phyloP scores from a whole-genome alignment of 2,329 filamentous ascomycete genomes.

The Fusarium ambrosium region DNA sequence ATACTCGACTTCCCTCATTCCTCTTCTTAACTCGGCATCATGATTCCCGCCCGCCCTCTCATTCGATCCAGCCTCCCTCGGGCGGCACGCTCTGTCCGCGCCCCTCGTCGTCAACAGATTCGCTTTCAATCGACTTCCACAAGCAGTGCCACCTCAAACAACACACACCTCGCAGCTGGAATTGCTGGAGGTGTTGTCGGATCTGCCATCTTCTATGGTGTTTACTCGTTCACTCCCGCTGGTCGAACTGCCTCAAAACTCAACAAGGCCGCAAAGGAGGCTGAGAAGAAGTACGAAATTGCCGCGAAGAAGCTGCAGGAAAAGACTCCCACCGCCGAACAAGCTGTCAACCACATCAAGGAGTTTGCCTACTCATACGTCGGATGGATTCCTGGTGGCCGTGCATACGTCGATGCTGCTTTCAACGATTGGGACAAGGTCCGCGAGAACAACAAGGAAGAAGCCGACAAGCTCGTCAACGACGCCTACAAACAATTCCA shows the following conservation, averaged over 20 bases:
- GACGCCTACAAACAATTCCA: constrained; percentile 78
- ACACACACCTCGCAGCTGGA: constrained; percentile 56
- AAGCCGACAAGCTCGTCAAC: constrained; percentile 76
- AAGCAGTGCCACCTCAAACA: constrained; percentile 35
- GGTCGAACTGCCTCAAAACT: constrained; percentile 57
- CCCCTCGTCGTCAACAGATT: constrained; percentile 46
- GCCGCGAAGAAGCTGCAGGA: constrained; percentile 72
- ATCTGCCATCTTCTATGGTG: constrained; percentile 57
- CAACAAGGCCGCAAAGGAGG: constrained; percentile 65
- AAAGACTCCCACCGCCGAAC: constrained; percentile 74
- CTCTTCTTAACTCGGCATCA: constrained; percentile 26
- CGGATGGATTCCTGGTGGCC: constrained; percentile 78
- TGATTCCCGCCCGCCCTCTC: constrained; percentile 51
- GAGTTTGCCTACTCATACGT: constrained; percentile 77
- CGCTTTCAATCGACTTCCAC: constrained; percentile 60
- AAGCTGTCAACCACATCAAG: constrained; percentile 76
- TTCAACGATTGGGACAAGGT: constrained; percentile 80
- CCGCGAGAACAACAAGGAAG: constrained; percentile 74
- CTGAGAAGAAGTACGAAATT: constrained; percentile 71
- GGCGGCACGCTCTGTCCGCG: constrained; percentile 45
- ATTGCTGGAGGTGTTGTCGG: constrained; percentile 60
- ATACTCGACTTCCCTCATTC: neutral
- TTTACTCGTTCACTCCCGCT: constrained; percentile 60
- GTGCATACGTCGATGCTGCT: constrained; percentile 74
- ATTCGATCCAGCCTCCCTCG: constrained; percentile 46